These are phyloP conservation scores for Geotrichum australiense DNA, from an alignment of 1,139 yeast genomes.

Conservation along the genomic window DNA sequence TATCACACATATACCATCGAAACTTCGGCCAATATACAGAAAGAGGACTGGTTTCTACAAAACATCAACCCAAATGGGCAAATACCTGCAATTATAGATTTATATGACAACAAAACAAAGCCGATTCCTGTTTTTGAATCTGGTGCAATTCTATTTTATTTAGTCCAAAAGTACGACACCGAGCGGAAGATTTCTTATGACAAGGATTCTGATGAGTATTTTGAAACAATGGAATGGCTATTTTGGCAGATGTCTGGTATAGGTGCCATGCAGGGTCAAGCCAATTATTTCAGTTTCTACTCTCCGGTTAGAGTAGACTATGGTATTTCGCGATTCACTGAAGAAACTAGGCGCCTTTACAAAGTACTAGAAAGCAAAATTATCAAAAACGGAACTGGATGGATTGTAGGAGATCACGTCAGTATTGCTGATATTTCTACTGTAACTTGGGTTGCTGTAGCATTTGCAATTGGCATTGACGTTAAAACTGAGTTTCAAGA, in stretches of 20 bases:
- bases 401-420: background rate
- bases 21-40: conserved; percentile 39
- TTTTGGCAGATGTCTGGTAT: background rate
- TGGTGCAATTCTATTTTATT: conserved; percentile 50
- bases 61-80: conserved; percentile 53
- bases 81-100: conserved; percentile 52
- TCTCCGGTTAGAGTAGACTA: conserved; percentile 34
- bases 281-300: background rate
- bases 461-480: background rate
- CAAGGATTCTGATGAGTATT: conserved; percentile 42
- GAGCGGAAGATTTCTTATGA: conserved; percentile 44
- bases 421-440: background rate
- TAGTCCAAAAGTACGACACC: conserved; percentile 51
- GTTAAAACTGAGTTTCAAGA: background rate
- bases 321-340: conserved; percentile 45
- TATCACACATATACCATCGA: conserved; percentile 43
- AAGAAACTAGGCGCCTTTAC: conserved; percentile 47
- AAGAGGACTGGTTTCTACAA: conserved; percentile 47
- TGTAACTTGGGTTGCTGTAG: background rate
- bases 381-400: background rate
- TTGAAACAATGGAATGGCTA: conserved; percentile 47
- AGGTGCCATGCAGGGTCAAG: background rate
- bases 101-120: conserved; percentile 31
- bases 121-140: conserved; percentile 39
- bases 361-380: conserved; percentile 23